phyloP scores from a whole-genome alignment of 108 stramenopile genomes.

The Nannochloropsis gaditana region DNA sequence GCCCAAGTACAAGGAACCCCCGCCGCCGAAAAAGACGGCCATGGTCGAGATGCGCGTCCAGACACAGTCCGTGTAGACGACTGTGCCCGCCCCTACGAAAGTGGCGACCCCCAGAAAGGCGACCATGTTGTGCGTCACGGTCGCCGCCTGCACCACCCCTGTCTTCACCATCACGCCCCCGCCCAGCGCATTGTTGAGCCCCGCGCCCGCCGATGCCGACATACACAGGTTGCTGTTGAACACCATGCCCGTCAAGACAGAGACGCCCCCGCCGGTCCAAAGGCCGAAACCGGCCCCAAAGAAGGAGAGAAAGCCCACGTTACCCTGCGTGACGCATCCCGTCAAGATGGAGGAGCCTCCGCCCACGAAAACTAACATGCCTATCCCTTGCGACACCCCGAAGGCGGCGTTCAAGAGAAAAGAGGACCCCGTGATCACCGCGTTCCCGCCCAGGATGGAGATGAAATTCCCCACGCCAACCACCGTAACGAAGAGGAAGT shows the following conservation, averaged over 20 bases:
- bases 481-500: not conserved
- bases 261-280: not conserved
- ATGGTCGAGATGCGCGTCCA: not conserved
- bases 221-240: not conserved
- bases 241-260: not conserved
- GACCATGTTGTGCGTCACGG: not conserved
- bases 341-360: constrained; percentile 8
- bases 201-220: not conserved
- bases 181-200: not conserved
- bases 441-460: not conserved
- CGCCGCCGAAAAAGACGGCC: not conserved
- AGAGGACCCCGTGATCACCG: not conserved
- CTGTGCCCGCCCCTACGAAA: not conserved
- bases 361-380: not conserved
- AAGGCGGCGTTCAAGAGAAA: not conserved
- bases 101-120: constrained; percentile 4
- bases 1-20: not conserved
- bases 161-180: not conserved
- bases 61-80: not conserved
- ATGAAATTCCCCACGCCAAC: not conserved
- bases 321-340: not conserved
- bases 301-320: not conserved
- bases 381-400: not conserved
- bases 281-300: not conserved
- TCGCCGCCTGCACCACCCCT: not conserved